Evolutionary conservation across 2,329 filamentous ascomycete species (phyloP), one percentile per base, ranked within the genome.

Genomic region (Mariannaea elegans): DNA sequence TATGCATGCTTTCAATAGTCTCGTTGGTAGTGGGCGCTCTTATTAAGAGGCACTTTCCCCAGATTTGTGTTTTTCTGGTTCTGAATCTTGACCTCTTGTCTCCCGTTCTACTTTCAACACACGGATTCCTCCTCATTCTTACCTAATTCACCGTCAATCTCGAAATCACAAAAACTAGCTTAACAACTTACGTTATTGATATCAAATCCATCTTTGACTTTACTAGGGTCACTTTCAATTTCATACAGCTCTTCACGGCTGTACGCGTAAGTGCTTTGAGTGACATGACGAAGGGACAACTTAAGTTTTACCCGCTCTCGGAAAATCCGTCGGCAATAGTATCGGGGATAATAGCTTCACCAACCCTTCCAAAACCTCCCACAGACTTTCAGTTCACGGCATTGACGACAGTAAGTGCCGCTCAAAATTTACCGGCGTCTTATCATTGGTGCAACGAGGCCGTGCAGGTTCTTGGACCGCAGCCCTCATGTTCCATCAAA

Each of bases 291-390:
- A 29, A 31, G 41, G 39, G 36, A 38, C 29, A 34, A 51, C 39
- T 31, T 32, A 31, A 54, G 23, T n/a, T 36, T 47, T 14, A 38
- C 27, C 29, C 31, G 16, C 32, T 27, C 13, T 12, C 42, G 51
- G 51, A 14, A 39, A 16, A 29, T 38, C 51, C 51, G 51, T 38
- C 51, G 51, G 51, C 27, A 54, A 54, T 36, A 54, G 36, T 2
- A n/a, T 3, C 51, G 51, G 51, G 31, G 38, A 54, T 47, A 44
- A 27, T 16, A 4, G 16, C n/a, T n/a, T 2, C 36, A 6, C 18
- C n/a, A 21, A 14, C 4, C 6, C 36, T 10, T 12, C 24, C 27
- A 24, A 2, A 34, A 9, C n/a, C n/a, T n/a, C n/a, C n/a, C n/a
- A n/a, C n/a, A n/a, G n/a, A n/a, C n/a, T n/a, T n/a, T n/a, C n/a